Evolutionary conservation across 345 rosid species (phyloP).

Genomic region (Lenwebbia sp.): DNA sequence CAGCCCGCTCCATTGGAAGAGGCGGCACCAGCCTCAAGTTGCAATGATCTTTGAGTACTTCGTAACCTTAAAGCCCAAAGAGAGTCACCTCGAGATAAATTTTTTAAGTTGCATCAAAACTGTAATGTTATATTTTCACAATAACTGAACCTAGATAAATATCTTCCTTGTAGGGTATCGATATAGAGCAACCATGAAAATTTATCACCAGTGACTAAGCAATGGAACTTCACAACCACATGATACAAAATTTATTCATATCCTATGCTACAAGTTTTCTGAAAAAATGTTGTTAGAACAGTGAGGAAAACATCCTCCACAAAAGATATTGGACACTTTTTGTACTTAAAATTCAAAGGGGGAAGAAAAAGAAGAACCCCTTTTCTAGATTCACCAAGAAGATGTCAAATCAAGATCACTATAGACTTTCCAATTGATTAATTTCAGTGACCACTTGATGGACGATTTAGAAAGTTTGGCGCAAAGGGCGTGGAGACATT

Average conservation of each 20-base stretch:
- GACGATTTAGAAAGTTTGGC: not conserved
- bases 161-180: not conserved
- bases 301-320: not conserved
- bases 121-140: not conserved
- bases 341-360: not conserved
- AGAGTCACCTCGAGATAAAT: no score
- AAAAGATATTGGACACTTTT: not conserved
- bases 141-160: not conserved
- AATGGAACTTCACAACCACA: not conserved
- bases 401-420: not conserved
- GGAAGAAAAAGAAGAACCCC: not conserved
- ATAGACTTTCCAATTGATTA: not conserved
- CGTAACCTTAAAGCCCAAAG: no score
- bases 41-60: no score
- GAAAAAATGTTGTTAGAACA: not conserved
- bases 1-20: no score
- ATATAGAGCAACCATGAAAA: not conserved
- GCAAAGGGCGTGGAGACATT: not conserved
- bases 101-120: not conserved
- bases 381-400: not conserved
- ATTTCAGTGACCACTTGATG: not conserved
- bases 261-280: not conserved
- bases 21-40: no score
- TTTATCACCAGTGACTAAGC: not conserved
- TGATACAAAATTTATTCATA: not conserved